Evolutionary conservation across 331 rosid species (phyloP), one percentile per base, ranked within the genome.

Genomic region (Quercus lobata): DNA sequence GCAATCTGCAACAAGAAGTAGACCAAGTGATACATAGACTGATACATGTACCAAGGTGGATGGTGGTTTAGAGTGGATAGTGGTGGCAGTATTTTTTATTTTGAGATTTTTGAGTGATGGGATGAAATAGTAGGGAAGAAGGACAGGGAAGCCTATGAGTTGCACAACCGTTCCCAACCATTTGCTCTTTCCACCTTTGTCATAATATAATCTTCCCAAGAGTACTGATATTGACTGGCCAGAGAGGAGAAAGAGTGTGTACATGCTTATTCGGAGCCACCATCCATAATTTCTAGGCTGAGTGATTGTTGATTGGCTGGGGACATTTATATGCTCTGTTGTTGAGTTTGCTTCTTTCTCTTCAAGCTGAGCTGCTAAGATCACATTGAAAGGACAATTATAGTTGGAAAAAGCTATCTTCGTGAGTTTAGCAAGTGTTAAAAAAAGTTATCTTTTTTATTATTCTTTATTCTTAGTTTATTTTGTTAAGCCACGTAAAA

Each of bases 181-280:
- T 58, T 87, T 84, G 81, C 96, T 94, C 5, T 87, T 86, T 21
- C 97, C 98, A 30, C 92, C 94, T 65, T 86, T 83, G 30, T 61
- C 83, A 57, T 62, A 86, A 69, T 90, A 90, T 65, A 66, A 49
- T 79, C 92, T 88, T 57, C 90, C 92, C 57, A 88, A 71, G 14
- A 90, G 86, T 63, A 72, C 6, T 56, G 92, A 86, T 3, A 53
- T 30, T 78, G 96, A 46, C 16, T 85, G 91, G 57, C 92, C 88
- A 11, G 81, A 22, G 62, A 92, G 77, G 29, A 27, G 29, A 27
- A 27, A 27, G 29, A 27, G 29, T 27, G 29, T 27, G 29, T 27
- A 27, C n/a, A 85, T 22, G 37, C 35, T 76, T 29, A 88, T 68
- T 55, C 72, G 76, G 44, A 88, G 27, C 86, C 87, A 85, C 63